Evolutionary conservation across 2,329 filamentous ascomycete genomes (phyloP), one percentile per base, ranked within the genome.

Genomic region (Talaromyces marneffei): DNA sequence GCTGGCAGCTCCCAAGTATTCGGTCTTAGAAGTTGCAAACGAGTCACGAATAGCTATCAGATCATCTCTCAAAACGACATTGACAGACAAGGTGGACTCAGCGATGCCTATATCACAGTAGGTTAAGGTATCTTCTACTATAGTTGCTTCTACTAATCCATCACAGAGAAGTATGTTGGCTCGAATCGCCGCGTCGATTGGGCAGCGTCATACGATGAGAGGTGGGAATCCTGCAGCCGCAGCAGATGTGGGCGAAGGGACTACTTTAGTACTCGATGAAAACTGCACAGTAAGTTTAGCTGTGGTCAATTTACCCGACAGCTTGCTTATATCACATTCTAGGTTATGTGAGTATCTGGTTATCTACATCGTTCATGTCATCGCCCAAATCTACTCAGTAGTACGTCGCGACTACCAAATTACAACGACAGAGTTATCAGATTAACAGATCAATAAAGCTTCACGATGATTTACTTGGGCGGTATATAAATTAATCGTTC

Each of bases 61-160:
- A 88, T 88, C 66, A 84, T 81, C 60, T 82, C 79, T 63, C 79
- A 84, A 67, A 88, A 88, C 67, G 84, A 87, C 66, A 79, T 83
- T 63, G 79, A 84, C 61, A 79, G 84, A 35, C 81, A 80, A 64
- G 83, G 82, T 16, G 84, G 84, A 14, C 79, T 82, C 66, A 79
- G 80, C 60, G 84, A 87, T 63, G 81, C 81, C 42, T 82, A 79
- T 63, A 80, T 87, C 55, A 85, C 83, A 64, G 80, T 82, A 74
- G 62, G 77, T 77, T 60, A 62, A 27, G 2, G 6, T n/a, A 37
- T 48, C 23, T 62, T 62, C 31, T 31, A 31, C 42, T 33, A 63
- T 46, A 59, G 59, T 57, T 60, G 8, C 5, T 35, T 4, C 9
- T 57, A 52, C 60, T 65, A 31, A 62, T 66, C 66, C 23, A 55